Percentiles rank a stretch among this genome's conserved stretches.
These are phyloP conservation scores for Amanita jacksonii DNA, from an alignment of 768 basidiomycete species.

Conservation along the genomic window DNA sequence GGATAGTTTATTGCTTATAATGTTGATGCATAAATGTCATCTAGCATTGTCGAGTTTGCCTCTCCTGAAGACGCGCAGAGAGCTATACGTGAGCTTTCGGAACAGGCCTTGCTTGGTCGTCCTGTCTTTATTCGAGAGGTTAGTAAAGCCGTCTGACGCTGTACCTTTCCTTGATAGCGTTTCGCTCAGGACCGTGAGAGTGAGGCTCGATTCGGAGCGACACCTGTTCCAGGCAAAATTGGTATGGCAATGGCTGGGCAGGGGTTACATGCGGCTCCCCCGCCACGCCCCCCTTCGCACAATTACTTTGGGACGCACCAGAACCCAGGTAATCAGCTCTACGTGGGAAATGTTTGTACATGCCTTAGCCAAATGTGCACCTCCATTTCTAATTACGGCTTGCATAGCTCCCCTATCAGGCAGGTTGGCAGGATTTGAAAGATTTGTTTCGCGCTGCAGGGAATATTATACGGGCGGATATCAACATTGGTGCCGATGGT, in stretches of 20 bases:
- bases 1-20: background rate
- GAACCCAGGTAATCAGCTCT: constrained; percentile 87
- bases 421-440: constrained; percentile 98
- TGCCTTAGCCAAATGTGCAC: background rate
- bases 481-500: constrained; percentile 89
- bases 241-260: constrained; percentile 96
- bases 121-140: constrained; percentile 98
- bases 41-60: constrained; percentile 90
- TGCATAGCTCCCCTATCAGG: constrained; percentile 84
- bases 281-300: constrained; percentile 75
- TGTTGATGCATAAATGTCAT: background rate
- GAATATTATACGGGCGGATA: constrained; percentile 91
- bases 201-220: constrained; percentile 90
- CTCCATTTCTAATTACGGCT: background rate
- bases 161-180: background rate
- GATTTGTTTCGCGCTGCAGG: constrained; percentile 95
- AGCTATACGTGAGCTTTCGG: constrained; percentile 84
- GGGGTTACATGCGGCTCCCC: constrained; percentile 68
- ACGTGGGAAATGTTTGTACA: constrained; percentile 75
- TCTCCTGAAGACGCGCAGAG: constrained; percentile 85
- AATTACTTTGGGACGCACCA: constrained; percentile 52
- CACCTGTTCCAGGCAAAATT: constrained; percentile 92
- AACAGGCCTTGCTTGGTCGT: constrained; percentile 83
- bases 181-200: constrained; percentile 85
- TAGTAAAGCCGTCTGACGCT: constrained; percentile 2